Conservation (phyloP, 495 filamentous ascomycete species). For the Cenococcum geophilum region DNA sequence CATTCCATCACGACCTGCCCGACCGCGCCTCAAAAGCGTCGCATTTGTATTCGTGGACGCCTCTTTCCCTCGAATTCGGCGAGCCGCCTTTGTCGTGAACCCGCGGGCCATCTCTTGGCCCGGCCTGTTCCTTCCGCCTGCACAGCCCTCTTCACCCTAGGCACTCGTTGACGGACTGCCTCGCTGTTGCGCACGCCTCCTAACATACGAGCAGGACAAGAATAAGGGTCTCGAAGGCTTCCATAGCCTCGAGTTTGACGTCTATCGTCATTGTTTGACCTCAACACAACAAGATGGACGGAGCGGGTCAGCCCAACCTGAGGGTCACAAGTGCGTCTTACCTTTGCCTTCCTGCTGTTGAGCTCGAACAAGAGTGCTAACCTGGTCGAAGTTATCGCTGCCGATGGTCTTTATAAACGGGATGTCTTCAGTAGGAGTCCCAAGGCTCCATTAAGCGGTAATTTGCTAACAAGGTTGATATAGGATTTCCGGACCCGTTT, state of each 20-base stretch:
- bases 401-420: constrained; percentile 95
- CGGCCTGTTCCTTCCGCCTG: constrained; percentile 14
- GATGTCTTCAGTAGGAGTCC: constrained; percentile 87
- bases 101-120: constrained; percentile 6
- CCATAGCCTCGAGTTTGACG: background rate
- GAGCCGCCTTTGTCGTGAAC: constrained; percentile 6
- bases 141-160: constrained; percentile 27
- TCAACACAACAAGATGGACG: constrained; percentile 32
- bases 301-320: constrained; percentile 51
- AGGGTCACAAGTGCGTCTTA: constrained; percentile 55
- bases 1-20: background rate
- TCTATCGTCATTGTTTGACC: background rate
- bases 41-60: background rate
- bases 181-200: constrained; percentile 14
- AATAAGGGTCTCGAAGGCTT: constrained; percentile 1
- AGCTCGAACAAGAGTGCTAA: constrained; percentile 26
- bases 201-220: background rate
- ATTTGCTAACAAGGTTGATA: constrained; percentile 27
- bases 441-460: constrained; percentile 31
- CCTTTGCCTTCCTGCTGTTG: constrained; percentile 5
- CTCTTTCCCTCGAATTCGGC: background rate
- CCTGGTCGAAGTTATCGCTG: constrained; percentile 78
- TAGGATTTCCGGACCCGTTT: constrained; percentile 96
- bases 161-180: background rate
- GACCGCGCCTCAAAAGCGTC: constrained; percentile 1